Percentiles rank a stretch among this genome's conserved stretches.
phyloP scores from a whole-genome alignment of 495 filamentous ascomycete genomes.

The Hypoxylon lienhwacheense region DNA sequence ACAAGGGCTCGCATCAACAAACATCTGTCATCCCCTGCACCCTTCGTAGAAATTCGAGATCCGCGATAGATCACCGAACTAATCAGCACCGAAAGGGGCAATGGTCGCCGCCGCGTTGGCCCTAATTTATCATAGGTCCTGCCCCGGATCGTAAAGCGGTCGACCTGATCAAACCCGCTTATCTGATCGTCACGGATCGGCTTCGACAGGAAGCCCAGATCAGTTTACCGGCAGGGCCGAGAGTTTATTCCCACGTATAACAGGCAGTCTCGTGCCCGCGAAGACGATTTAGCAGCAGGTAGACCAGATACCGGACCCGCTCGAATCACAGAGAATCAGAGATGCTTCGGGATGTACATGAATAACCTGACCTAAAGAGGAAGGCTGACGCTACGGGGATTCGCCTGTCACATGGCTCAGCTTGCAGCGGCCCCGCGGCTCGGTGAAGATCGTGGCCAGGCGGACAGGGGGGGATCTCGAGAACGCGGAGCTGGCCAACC shows the following conservation, averaged over 20 bases:
- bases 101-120: too few species aligned
- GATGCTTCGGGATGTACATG: background rate
- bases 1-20: conserved; percentile 6
- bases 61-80: conserved; percentile 5
- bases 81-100: conserved; percentile 11
- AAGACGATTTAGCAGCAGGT: too few species aligned
- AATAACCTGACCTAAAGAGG: conserved; percentile 5
- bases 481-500: background rate
- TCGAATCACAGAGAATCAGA: too few species aligned
- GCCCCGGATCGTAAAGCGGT: too few species aligned
- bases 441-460: background rate
- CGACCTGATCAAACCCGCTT: too few species aligned
- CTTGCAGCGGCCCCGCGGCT: background rate
- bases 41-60: background rate
- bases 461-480: background rate
- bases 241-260: too few species aligned
- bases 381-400: conserved; percentile 12
- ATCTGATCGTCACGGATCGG: too few species aligned
- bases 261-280: too few species aligned
- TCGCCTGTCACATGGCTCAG: conserved; percentile 6
- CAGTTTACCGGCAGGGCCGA: too few species aligned
- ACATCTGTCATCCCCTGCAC: background rate
- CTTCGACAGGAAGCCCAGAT: too few species aligned
- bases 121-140: too few species aligned
- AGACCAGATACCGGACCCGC: too few species aligned